Evolutionary conservation across 2,329 filamentous ascomycete genomes (phyloP).

Genomic region (Colletotrichum sidae): DNA sequence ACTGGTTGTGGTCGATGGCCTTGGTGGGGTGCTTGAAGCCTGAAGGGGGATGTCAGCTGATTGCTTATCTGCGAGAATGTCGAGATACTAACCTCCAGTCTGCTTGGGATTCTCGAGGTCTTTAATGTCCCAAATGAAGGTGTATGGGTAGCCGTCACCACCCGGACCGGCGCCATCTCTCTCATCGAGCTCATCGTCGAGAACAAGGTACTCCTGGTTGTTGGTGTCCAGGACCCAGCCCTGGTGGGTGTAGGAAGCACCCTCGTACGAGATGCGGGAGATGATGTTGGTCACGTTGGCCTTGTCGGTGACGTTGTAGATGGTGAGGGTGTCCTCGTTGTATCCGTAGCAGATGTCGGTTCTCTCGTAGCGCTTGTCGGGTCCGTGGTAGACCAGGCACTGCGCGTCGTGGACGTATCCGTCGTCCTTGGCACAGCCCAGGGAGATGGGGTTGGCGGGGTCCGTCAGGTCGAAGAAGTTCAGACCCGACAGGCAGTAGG

Average conservation of each 20-base stretch:
- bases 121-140: slow-evolving; percentile 60
- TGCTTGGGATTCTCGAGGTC: slow-evolving; percentile 53
- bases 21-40: too few relatives aligned
- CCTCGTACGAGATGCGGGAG: slow-evolving; percentile 64
- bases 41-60: too few relatives aligned
- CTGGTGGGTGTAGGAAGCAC: slow-evolving; percentile 65
- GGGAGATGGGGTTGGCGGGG: slow-evolving; percentile 61
- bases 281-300: slow-evolving; percentile 55
- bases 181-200: slow-evolving; percentile 65
- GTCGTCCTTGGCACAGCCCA: slow-evolving; percentile 65
- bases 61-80: too few relatives aligned
- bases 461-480: slow-evolving; percentile 70
- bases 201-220: slow-evolving; percentile 55
- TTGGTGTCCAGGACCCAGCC: slow-evolving; percentile 61
- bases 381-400: slow-evolving; percentile 66
- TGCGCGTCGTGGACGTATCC: slow-evolving; percentile 73
- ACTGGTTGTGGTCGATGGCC: slow-evolving; percentile 53
- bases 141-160: slow-evolving; percentile 55
- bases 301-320: slow-evolving; percentile 66
- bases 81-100: slow-evolving; percentile 43
- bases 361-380: slow-evolving; percentile 57
- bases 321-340: slow-evolving; percentile 63
- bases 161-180: slow-evolving; percentile 51
- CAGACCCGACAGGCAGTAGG: slow-evolving; percentile 62
- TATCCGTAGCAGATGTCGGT: slow-evolving; percentile 67